A percentile compares a stretch with the other conserved stretches of the same genome.
Evolutionary conservation across 169 alveolate species (phyloP).

Genomic region (Plasmodium sp.): DNA sequence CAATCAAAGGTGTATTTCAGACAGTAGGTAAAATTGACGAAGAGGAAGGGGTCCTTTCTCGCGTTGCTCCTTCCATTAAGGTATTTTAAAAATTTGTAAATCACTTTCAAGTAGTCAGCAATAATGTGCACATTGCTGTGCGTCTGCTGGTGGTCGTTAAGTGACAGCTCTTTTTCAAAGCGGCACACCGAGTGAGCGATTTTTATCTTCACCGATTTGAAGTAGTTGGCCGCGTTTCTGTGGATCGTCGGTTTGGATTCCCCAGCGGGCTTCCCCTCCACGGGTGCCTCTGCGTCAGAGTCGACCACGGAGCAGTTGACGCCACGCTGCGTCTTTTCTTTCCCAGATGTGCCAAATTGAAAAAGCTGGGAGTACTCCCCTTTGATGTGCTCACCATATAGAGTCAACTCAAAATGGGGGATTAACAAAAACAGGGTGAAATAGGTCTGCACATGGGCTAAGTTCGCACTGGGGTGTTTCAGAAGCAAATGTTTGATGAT

Average conservation of each 20-base stretch:
- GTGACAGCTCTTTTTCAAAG: conserved; percentile 3
- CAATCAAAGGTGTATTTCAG: conserved; percentile 26
- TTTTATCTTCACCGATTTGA: background rate
- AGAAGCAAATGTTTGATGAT: conserved; percentile 8
- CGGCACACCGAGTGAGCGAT: background rate
- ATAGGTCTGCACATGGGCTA: background rate
- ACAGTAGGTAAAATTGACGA: conserved; percentile 6
- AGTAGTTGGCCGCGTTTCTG: background rate
- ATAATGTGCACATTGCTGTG: conserved; percentile 17
- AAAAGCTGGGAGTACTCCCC: conserved; percentile 2
- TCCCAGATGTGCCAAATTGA: background rate
- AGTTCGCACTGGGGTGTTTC: background rate
- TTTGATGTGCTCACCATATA: conserved; percentile 8
- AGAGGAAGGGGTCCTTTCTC: conserved; percentile 9
- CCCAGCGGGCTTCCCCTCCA: background rate
- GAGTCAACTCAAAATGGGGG: conserved; percentile 50
- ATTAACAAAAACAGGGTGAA: conserved; percentile 19
- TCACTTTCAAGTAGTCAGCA: conserved; percentile 3
- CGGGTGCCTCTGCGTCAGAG: background rate
- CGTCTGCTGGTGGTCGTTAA: background rate
- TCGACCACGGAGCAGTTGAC: background rate
- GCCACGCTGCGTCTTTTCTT: background rate
- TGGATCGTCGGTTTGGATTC: background rate
- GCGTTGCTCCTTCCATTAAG: conserved; percentile 2
- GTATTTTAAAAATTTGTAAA: conserved; percentile 11